phyloP scores from a whole-genome alignment of 257 asterid species.

The Echites panduratus region DNA sequence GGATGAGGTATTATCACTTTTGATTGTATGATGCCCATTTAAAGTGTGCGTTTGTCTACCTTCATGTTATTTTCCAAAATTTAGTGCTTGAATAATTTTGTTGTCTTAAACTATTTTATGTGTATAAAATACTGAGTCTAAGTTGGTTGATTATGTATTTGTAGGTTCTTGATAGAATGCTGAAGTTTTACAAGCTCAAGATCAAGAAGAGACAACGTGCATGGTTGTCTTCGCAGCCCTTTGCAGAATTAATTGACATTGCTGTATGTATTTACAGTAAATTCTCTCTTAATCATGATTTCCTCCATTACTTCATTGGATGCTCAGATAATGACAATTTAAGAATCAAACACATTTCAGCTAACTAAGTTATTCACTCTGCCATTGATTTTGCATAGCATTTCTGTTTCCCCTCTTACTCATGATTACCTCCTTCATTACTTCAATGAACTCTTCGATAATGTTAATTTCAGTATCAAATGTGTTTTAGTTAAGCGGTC shows the following conservation, averaged over 20 bases:
- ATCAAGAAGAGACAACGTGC: constrained; percentile 42
- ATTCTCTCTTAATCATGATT: too few relatives aligned
- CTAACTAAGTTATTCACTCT: too few relatives aligned
- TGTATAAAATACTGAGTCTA: constrained; percentile 10
- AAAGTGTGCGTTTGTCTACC: background rate
- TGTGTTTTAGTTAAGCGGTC: background rate
- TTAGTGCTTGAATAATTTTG: background rate
- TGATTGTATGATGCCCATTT: background rate
- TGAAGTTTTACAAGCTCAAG: constrained; percentile 36
- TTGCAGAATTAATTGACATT: constrained; percentile 68
- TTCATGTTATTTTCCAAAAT: background rate
- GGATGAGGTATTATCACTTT: constrained; percentile 52
- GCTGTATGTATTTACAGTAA: constrained; percentile 56
- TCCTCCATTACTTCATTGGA: too few relatives aligned
- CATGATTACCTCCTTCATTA: background rate
- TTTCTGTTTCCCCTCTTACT: too few relatives aligned
- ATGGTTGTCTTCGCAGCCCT: constrained; percentile 57
- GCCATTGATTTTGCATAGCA: too few relatives aligned
- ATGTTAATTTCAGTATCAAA: background rate
- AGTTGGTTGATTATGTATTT: constrained; percentile 25
- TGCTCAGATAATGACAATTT: too few relatives aligned
- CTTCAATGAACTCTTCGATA: background rate
- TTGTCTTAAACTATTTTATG: background rate
- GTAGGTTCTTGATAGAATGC: constrained; percentile 85
- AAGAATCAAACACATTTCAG: too few relatives aligned